Evolutionary conservation across 1,284 basidiomycete species (phyloP), one percentile per base, ranked within the genome.

Genomic region (Meripilus lineatus): DNA sequence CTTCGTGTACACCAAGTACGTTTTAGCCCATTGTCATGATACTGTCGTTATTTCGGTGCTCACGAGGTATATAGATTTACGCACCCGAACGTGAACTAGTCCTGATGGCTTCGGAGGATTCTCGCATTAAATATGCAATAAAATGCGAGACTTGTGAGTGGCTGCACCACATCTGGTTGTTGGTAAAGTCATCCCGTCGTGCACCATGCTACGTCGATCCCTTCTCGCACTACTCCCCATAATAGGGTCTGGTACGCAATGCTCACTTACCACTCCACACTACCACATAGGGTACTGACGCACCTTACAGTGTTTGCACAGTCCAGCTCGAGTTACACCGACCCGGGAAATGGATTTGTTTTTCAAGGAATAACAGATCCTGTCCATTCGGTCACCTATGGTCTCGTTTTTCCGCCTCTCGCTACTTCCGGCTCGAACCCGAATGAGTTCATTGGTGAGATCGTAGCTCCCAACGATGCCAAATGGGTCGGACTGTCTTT

Each of bases 371-470:
- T 68, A 42, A 72, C 69, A 4, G 76, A 79, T 40, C 63, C 73
- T 20, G 68, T 65, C 2, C 70, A 79, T 52, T 41, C 54, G 17
- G 74, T 79, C 4, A 71, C 69, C 20, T 76, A 74, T 51, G 78
- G 77, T 45, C 71, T 70, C 47, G 64, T 73, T 30, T 75, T 81
- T 52, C 77, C 77, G 17, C 71, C 74, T 15, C 55, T 69, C 11
- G 61, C 58, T 5, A 59, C 63, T n/a, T 63, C 64, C 15, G 62
- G 62, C 20, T 45, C 62, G 3, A 60, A 64, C 21, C 59, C 70
- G 10, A 64, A 61, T 22, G 79, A 82, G 53, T 81, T 81, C 57
- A 77, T 83, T 50, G 80, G 72, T 45, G 75, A 79, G 58, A 73
- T 81, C 41, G 72, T 80, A 25, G 72, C 76, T 7, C 78, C 80